Conservation (phyloP, 331 rosid genomes). For the Acacia concinna region DNA sequence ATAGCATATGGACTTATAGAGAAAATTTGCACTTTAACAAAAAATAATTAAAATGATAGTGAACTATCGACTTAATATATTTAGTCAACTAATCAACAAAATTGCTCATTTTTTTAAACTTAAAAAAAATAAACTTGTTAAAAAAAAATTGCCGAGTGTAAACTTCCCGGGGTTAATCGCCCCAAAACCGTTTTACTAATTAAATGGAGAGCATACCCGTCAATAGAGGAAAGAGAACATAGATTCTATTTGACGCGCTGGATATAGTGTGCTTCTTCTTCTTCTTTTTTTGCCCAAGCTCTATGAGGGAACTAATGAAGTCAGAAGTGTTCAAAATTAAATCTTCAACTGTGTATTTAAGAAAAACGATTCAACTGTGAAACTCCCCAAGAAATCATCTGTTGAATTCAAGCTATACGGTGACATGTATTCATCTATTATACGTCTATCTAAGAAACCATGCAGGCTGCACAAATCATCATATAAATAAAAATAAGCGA, state of each 20-base stretch:
- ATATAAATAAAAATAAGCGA: conserved; percentile 25
- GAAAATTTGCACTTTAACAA: too few species aligned
- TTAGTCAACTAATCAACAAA: too few species aligned
- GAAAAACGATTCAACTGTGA: conserved; percentile 20
- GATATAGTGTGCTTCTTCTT: background rate
- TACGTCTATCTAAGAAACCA: conserved; percentile 14
- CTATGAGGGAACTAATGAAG: background rate
- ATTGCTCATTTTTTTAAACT: too few species aligned
- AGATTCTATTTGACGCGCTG: background rate
- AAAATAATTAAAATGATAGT: too few species aligned
- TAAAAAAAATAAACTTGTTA: too few species aligned
- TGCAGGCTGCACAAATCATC: conserved; percentile 5
- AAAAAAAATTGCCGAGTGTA: too few species aligned
- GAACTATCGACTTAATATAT: too few species aligned
- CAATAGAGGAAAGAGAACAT: background rate
- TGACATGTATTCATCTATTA: background rate
- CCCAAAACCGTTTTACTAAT: too few species aligned
- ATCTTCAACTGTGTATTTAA: background rate
- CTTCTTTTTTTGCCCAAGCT: background rate
- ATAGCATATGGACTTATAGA: too few species aligned
- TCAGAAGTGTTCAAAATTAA: background rate
- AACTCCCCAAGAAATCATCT: conserved; percentile 28
- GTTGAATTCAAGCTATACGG: conserved; percentile 27
- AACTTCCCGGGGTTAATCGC: too few species aligned
- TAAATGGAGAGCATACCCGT: background rate